Evolutionary conservation across 495 filamentous ascomycete genomes (phyloP).

Genomic region (Xylaria cubensis): DNA sequence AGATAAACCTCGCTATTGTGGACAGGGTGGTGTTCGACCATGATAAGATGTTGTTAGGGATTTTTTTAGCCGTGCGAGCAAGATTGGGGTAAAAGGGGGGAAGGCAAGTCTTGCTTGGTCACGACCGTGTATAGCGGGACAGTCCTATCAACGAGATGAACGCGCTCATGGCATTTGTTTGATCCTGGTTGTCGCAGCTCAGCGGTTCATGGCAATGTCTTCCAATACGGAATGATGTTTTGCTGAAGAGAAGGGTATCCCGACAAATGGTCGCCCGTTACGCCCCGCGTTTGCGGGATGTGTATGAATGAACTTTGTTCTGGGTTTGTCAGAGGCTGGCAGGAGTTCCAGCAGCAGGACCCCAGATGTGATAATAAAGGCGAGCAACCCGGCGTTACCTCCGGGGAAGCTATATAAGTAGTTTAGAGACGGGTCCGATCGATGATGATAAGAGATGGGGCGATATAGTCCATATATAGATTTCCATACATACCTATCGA

Average conservation of each 20-base stretch:
- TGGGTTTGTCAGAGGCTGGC: neutral
- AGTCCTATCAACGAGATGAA: neutral
- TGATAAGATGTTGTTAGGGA: slow-evolving; percentile 32
- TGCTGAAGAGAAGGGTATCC: neutral
- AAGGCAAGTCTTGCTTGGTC: slow-evolving; percentile 16
- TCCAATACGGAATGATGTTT: neutral
- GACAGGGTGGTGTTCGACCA: slow-evolving; percentile 55
- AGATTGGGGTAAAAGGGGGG: neutral
- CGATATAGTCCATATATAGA: slow-evolving; percentile 19
- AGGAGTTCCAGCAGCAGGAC: neutral
- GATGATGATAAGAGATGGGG: slow-evolving; percentile 24
- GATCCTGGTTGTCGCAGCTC: neutral
- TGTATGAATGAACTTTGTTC: neutral
- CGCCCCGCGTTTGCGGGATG: neutral
- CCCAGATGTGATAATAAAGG: slow-evolving; percentile 1
- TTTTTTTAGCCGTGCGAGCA: slow-evolving; percentile 6
- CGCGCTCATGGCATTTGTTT: slow-evolving; percentile 25
- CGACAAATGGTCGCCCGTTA: neutral
- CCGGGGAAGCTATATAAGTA: neutral
- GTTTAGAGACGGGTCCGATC: slow-evolving; percentile 3
- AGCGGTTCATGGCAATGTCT: neutral
- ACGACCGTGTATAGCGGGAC: slow-evolving; percentile 22
- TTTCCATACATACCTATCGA: slow-evolving; percentile 1
- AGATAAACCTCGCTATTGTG: slow-evolving; percentile 64
- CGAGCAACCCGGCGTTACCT: neutral